Percentiles rank a stretch among this genome's conserved stretches.
Conservation (phyloP, 1,284 basidiomycete species). For the Exsudoporus floridanus region DNA sequence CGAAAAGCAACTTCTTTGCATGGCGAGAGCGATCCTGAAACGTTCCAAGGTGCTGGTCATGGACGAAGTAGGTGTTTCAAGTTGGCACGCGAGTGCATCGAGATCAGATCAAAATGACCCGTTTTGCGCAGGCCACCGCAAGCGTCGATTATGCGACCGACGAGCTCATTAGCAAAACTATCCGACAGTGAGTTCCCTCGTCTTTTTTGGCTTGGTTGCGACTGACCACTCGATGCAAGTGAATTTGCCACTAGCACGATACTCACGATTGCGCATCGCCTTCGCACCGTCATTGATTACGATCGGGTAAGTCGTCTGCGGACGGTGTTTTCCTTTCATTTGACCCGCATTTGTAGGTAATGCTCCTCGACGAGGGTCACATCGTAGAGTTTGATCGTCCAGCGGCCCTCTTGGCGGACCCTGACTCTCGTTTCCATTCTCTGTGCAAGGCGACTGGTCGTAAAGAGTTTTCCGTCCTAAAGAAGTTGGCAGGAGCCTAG, state of each 20-base stretch:
- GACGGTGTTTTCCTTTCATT: constrained; percentile 13
- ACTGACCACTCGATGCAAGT: constrained; percentile 36
- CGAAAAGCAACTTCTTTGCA: constrained; percentile 64
- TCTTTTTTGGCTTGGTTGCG: neutral
- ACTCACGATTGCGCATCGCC: constrained; percentile 69
- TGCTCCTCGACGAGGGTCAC: constrained; percentile 84
- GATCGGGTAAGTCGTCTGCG: constrained; percentile 46
- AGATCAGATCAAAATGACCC: neutral
- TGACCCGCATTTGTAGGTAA: constrained; percentile 49
- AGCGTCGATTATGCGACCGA: constrained; percentile 67
- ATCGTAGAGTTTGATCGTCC: constrained; percentile 84
- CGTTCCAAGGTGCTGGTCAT: constrained; percentile 59
- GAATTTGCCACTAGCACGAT: constrained; percentile 67
- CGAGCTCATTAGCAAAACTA: constrained; percentile 58
- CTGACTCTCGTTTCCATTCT: constrained; percentile 68
- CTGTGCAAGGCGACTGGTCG: constrained; percentile 83
- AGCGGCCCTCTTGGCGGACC: constrained; percentile 60
- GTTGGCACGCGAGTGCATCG: neutral
- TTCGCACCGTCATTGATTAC: constrained; percentile 70
- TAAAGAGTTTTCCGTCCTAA: constrained; percentile 75
- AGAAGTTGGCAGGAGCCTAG: constrained; percentile 59
- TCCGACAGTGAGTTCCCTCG: constrained; percentile 47
- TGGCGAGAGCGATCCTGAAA: constrained; percentile 64
- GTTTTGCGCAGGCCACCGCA: constrained; percentile 23
- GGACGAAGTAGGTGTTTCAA: constrained; percentile 45